Conservation (phyloP, 2,329 filamentous ascomycete genomes). For the Aureobasidium sp. region DNA sequence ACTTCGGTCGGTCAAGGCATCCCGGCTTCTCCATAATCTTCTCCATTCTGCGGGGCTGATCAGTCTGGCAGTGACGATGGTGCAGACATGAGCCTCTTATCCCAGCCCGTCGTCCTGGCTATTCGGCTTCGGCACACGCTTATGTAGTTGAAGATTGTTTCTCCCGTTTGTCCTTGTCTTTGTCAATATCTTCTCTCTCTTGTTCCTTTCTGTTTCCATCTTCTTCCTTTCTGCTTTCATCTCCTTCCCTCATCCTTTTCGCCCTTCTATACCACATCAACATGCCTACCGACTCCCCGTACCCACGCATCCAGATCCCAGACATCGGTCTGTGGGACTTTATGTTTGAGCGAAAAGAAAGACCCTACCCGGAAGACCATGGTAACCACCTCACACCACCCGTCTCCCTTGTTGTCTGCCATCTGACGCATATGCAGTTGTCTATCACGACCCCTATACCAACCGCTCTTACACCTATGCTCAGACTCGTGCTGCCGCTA, state of each 20-base stretch:
- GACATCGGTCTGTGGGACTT: conserved; percentile 69
- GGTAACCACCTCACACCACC: conserved; percentile 34
- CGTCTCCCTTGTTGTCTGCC: too few relatives aligned
- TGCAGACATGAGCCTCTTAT: not conserved
- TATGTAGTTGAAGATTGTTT: not conserved
- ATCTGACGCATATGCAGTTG: conserved; percentile 43
- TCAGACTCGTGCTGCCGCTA: conserved; percentile 55
- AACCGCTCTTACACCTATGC: conserved; percentile 60
- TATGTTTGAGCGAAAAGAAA: conserved; percentile 62
- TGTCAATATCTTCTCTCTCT: not conserved
- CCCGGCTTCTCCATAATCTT: not conserved
- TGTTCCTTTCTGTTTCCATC: not conserved
- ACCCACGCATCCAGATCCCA: conserved; percentile 59
- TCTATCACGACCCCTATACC: conserved; percentile 69
- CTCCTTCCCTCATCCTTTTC: not conserved
- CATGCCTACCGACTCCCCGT: conserved; percentile 66
- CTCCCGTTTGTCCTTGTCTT: too few relatives aligned
- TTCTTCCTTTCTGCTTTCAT: not conserved
- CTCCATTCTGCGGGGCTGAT: not conserved
- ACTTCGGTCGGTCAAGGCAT: not conserved
- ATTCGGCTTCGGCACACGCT: not conserved
- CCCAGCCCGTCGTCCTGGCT: not conserved
- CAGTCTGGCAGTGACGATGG: not conserved
- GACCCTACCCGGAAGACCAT: conserved; percentile 61
- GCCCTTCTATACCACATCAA: not conserved